Evolutionary conservation across 129 eudicot genomes (phyloP), one percentile per base, ranked within the genome.

Genomic region (Pseudognaphalium luteoalbum): DNA sequence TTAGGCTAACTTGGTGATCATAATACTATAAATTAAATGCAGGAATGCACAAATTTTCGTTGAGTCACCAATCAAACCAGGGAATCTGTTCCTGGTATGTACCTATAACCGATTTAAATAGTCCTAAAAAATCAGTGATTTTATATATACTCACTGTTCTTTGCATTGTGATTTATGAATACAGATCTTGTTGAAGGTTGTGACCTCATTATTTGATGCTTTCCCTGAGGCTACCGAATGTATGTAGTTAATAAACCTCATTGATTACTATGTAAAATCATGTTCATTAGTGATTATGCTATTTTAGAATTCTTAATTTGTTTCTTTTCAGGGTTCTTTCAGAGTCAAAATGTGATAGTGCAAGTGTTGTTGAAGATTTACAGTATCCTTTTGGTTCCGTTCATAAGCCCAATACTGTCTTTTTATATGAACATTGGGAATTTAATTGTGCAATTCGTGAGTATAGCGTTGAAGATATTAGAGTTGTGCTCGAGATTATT

Each of bases 61-160:
- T n/a, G 97, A 94, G 79, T 80, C 98, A 7, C 96, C 97, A 56
- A 64, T 94, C 30, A 94, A 94, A 87, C 93, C 95, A 41, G 98
- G 98, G 63, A 68, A 51, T 51, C 33, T 84, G 68, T 93, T 87
- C 37, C 80, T 86, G 88, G 98, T 94, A 89, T 14, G 58, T 19
- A 4, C 65, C 25, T 70, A 61, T 50, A 21, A 54, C 68, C 30
- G 15, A 3, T 4, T 25, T 37, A 35, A 8, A 4, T 41, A 44
- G 15, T 70, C 59, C 14, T 54, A 7, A 57, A 37, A 5, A 54
- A 52, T 32, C 5, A 15, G 0, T 66, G 41, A 20, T 20, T 3
- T 8, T 7, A 62, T 42, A 66, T 20, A 50, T 5, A 52, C 22
- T 7, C 54, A 68, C 25, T 65, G 11, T 30, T 39, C 37, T 8